Evolutionary conservation across 441 rosid genomes (phyloP).

Genomic region (Pelargonium australe): DNA sequence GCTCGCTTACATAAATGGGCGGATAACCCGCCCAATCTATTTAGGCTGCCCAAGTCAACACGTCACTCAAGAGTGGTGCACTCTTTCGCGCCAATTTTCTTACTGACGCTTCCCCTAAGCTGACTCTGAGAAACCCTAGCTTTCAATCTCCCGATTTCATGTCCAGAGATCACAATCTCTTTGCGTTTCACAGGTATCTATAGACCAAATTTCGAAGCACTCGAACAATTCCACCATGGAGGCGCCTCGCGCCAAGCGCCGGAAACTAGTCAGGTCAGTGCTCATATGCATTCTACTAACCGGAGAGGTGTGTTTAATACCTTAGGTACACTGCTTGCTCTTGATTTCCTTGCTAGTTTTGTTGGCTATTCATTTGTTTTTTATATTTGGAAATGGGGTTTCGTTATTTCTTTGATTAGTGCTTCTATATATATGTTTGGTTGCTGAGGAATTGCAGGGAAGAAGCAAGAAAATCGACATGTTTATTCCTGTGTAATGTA

Average conservation of each 20-base stretch:
- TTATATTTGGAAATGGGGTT: background rate
- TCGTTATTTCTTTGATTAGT: background rate
- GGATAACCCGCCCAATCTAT: too few relatives aligned
- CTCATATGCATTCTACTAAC: background rate
- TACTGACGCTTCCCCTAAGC: background rate
- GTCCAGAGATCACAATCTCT: background rate
- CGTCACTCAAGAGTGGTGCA: too few relatives aligned
- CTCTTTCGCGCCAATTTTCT: conserved; percentile 10
- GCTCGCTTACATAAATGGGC: too few relatives aligned
- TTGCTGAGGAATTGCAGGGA: conserved; percentile 10
- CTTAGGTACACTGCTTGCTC: background rate
- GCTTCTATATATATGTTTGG: background rate
- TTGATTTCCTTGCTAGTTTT: background rate
- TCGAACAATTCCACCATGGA: conserved; percentile 15
- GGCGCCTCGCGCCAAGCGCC: conserved; percentile 47
- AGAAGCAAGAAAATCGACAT: background rate
- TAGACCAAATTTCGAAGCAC: background rate
- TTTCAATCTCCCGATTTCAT: background rate
- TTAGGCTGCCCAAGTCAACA: too few relatives aligned
- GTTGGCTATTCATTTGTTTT: background rate
- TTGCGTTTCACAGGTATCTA: background rate
- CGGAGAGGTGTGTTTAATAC: background rate
- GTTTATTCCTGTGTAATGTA: background rate
- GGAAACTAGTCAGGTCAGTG: conserved; percentile 35
- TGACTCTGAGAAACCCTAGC: conserved; percentile 5